Evolutionary conservation across 441 rosid species (phyloP).

Genomic region (Corymbia citriodora): DNA sequence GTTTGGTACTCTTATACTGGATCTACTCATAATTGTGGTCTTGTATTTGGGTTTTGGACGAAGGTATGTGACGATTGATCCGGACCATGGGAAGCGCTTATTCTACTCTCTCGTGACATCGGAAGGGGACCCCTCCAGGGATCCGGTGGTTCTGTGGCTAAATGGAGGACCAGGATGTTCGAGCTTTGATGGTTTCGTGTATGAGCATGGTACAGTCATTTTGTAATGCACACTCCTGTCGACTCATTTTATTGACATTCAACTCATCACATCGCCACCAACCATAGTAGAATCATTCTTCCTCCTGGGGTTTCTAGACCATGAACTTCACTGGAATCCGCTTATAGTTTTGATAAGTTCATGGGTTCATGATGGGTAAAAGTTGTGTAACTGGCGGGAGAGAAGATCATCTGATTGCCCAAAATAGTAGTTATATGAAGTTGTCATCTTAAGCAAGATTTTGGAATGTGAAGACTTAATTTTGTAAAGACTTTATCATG

Average conservation of each 20-base stretch:
- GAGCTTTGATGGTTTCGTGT: constrained; percentile 60
- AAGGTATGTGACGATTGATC: constrained; percentile 69
- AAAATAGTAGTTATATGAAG: neutral
- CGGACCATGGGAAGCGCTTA: constrained; percentile 34
- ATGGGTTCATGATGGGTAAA: neutral
- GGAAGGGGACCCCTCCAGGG: constrained; percentile 39
- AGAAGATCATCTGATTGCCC: neutral
- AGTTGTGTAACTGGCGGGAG: neutral
- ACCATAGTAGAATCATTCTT: neutral
- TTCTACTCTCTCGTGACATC: constrained; percentile 59
- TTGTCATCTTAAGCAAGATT: constrained; percentile 18
- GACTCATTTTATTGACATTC: neutral
- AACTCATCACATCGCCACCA: neutral
- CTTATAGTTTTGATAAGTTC: neutral
- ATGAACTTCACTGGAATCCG: neutral
- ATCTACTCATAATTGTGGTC: neutral
- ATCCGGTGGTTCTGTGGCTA: constrained; percentile 69
- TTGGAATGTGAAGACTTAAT: constrained; percentile 44
- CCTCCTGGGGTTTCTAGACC: neutral
- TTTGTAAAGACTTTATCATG: neutral
- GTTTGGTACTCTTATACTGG: neutral
- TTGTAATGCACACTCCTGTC: neutral
- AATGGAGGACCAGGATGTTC: constrained; percentile 80
- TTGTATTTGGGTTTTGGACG: constrained; percentile 8
- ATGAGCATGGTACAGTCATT: constrained; percentile 43